A percentile compares a stretch with the other conserved stretches of the same genome.
Conservation (phyloP, 208 protist genomes). For the Acanthamoeba polyphaga region DNA sequence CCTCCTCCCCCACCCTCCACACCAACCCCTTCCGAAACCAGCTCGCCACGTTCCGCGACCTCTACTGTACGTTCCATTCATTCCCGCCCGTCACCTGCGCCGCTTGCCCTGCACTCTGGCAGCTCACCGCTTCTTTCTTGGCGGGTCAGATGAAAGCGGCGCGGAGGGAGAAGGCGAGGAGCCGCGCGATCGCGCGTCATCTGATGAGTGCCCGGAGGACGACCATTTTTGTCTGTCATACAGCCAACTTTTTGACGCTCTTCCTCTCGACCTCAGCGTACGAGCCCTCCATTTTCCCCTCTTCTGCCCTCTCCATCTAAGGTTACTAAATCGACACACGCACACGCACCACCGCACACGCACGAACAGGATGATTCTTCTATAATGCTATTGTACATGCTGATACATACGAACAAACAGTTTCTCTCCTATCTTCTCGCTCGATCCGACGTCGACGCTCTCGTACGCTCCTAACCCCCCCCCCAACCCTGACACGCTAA, state of each 20-base stretch:
- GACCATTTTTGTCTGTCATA: constrained; percentile 41
- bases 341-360: neutral
- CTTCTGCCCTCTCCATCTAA: neutral
- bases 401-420: constrained; percentile 37
- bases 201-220: neutral
- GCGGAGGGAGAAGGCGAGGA: neutral
- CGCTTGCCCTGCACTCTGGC: neutral
- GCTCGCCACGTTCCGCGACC: constrained; percentile 14
- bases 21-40: constrained; percentile 30
- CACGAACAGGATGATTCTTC: neutral
- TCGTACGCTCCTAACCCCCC: no score
- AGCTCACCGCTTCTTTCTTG: neutral
- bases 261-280: neutral
- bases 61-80: constrained; percentile 12
- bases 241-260: constrained; percentile 53
- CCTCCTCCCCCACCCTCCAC: neutral
- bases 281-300: neutral
- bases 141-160: neutral
- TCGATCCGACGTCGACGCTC: constrained; percentile 44
- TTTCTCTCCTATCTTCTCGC: constrained; percentile 67
- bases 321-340: no score
- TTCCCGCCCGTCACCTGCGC: neutral
- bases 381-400: constrained; percentile 36
- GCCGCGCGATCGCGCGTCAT: neutral
- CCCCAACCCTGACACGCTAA: no score